phyloP scores from a whole-genome alignment of 176 grass and related monocot genomes.

The Carex pumila region DNA sequence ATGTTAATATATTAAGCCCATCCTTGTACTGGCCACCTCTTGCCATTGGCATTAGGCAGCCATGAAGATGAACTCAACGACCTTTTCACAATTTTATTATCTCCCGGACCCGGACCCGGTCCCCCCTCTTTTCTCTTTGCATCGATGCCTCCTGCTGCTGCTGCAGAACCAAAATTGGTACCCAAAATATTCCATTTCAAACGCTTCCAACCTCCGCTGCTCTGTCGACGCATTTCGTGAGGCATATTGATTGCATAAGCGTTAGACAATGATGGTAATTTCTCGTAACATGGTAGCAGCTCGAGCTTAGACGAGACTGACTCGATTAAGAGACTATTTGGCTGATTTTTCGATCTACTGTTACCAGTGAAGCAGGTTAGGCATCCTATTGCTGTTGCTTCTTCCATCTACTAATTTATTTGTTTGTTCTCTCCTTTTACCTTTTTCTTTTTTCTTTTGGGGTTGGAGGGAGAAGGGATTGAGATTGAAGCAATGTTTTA shows the following conservation, averaged over 20 bases:
- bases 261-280: neutral
- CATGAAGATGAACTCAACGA: conserved; percentile 26
- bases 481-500: neutral
- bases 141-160: neutral
- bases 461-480: neutral
- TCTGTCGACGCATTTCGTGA: neutral
- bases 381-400: conserved; percentile 15
- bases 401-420: neutral
- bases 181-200: neutral
- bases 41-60: conserved; percentile 18
- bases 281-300: neutral
- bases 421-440: neutral
- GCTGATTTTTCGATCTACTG: neutral
- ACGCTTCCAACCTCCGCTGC: neutral
- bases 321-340: neutral
- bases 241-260: neutral
- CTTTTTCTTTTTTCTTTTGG: neutral
- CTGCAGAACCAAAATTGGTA: neutral
- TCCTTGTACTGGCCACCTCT: conserved; percentile 36
- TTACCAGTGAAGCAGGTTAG: conserved; percentile 12
- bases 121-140: neutral
- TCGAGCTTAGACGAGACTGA: neutral
- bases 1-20: conserved; percentile 11
- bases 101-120: neutral
- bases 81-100: conserved; percentile 9